Evolutionary conservation across 2,329 filamentous ascomycete genomes (phyloP).

Genomic region (Aspergillus viridinutans): DNA sequence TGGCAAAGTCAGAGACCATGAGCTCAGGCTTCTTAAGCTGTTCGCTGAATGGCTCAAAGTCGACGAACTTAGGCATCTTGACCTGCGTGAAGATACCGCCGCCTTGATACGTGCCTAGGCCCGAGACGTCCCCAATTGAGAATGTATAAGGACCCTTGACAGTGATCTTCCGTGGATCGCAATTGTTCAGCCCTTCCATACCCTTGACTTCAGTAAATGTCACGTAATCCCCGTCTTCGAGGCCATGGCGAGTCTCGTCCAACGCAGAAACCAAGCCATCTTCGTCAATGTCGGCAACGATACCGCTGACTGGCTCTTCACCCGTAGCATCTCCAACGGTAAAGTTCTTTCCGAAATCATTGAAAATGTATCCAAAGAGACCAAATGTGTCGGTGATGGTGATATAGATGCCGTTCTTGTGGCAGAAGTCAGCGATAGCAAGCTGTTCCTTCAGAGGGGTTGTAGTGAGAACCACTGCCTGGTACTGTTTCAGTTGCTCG

Average conservation of each 20-base stretch:
- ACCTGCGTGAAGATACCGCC: slow-evolving; percentile 92
- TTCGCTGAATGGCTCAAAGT: slow-evolving; percentile 76
- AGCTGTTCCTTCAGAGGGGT: slow-evolving; percentile 77
- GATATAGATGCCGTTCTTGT: slow-evolving; percentile 87
- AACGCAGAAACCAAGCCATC: slow-evolving; percentile 87
- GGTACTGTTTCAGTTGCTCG: slow-evolving; percentile 80
- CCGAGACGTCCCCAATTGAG: slow-evolving; percentile 88
- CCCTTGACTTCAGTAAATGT: slow-evolving; percentile 92
- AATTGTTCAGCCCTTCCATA: slow-evolving; percentile 80
- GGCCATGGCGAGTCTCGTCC: slow-evolving; percentile 89
- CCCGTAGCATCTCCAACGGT: slow-evolving; percentile 85
- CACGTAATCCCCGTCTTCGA: slow-evolving; percentile 95
- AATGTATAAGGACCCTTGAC: slow-evolving; percentile 98
- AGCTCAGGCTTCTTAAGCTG: slow-evolving; percentile 85
- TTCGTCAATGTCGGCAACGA: slow-evolving; percentile 83
- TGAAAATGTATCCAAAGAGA: slow-evolving; percentile 93
- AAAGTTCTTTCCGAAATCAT: slow-evolving; percentile 94
- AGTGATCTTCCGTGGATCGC: slow-evolving; percentile 81
- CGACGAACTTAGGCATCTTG: slow-evolving; percentile 93
- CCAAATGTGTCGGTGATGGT: slow-evolving; percentile 86
- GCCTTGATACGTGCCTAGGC: slow-evolving; percentile 77
- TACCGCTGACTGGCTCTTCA: slow-evolving; percentile 81
- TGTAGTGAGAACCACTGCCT: slow-evolving; percentile 87
- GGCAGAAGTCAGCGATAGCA: slow-evolving; percentile 85
- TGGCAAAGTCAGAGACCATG: slow-evolving; percentile 91